Evolutionary conservation across 768 basidiomycete genomes (phyloP).

Genomic region (Boletus rubropictus): DNA sequence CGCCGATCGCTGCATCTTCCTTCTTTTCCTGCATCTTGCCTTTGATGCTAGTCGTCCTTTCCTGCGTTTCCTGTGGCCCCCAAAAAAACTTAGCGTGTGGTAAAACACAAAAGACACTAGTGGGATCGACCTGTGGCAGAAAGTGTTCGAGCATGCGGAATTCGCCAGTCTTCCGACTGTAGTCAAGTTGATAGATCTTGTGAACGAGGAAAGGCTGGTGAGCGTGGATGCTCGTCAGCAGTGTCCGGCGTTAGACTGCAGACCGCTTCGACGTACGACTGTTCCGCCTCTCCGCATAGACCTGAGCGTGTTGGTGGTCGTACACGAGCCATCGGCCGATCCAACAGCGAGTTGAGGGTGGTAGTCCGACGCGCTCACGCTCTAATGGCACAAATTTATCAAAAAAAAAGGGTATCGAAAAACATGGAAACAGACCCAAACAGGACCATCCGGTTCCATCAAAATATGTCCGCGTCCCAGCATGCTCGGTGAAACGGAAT

Average conservation of each 20-base stretch:
- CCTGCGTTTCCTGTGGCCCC: conserved; percentile 42
- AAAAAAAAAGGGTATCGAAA: background rate
- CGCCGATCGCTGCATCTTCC: conserved; percentile 15
- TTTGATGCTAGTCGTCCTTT: conserved; percentile 30
- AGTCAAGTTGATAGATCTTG: conserved; percentile 83
- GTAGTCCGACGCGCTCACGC: conserved; percentile 69
- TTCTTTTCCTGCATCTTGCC: conserved; percentile 28
- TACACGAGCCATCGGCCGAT: conserved; percentile 76
- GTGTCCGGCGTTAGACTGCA: background rate
- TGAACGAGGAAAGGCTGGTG: conserved; percentile 69
- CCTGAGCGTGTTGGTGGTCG: conserved; percentile 66
- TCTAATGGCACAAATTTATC: conserved; percentile 36
- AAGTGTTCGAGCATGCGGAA: conserved; percentile 89
- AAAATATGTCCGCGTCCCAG: conserved; percentile 68
- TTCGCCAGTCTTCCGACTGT: conserved; percentile 65
- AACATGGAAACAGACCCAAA: conserved; percentile 61
- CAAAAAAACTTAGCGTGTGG: background rate
- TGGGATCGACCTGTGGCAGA: conserved; percentile 54
- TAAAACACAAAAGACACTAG: background rate
- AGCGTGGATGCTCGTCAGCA: background rate
- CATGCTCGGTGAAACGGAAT: conserved; percentile 66
- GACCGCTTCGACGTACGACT: conserved; percentile 45
- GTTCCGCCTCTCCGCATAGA: conserved; percentile 65
- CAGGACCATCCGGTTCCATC: conserved; percentile 70
- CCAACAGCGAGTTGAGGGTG: conserved; percentile 83